Evolutionary conservation across 2,329 filamentous ascomycete genomes (phyloP), one percentile per base, ranked within the genome.

Genomic region (Pseudocercospora eumusae): DNA sequence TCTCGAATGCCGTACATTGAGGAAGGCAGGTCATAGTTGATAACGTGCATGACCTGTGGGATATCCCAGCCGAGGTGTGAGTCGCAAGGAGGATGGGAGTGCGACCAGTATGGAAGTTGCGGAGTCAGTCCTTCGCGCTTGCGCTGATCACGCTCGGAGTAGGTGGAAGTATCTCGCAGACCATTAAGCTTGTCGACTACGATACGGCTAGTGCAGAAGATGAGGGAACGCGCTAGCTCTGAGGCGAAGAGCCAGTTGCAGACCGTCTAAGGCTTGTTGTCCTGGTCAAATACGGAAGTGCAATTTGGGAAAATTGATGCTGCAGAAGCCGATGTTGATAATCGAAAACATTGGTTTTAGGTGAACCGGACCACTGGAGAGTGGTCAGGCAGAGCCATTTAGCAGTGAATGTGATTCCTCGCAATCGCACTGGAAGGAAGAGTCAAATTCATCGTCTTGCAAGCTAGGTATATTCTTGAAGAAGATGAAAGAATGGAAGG

Each of bases 21-120:
- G 4, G 82, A 86, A 0, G 93, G 93, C 1, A 98, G 80, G 64
- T 98, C 93, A 69, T 88, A 98, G 78, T 99, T 98, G 82, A 99
- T 88, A 63, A 99, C 90, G 66, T 96, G 92, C 80, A 88, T 86
- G 5, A 98, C 88, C 67, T 95, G 92, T 61, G 86, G 86, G 36
- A 97, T 88, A 69, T 98, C 93, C 33, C 97, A 87, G 6, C 95
- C 95, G 89, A 88, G 56, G 99, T 85, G 53, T 90, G 91, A 20
- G 93, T 98, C 10, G 93, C 87, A 63, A 98, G 85, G 61, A 99
- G 77, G 59, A 99, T 90, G 0, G 93, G 93, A 9, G 84, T 82
- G 31, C 83, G 84, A 1, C 90, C 93, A 20, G 79, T 81, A 20
- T 90, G 88, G 83, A 98, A 98, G 1, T 89, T 84, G 69, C 92